These are phyloP conservation scores for Russula sp. DNA, from an alignment of 768 basidiomycete genomes.

Conservation along the genomic window DNA sequence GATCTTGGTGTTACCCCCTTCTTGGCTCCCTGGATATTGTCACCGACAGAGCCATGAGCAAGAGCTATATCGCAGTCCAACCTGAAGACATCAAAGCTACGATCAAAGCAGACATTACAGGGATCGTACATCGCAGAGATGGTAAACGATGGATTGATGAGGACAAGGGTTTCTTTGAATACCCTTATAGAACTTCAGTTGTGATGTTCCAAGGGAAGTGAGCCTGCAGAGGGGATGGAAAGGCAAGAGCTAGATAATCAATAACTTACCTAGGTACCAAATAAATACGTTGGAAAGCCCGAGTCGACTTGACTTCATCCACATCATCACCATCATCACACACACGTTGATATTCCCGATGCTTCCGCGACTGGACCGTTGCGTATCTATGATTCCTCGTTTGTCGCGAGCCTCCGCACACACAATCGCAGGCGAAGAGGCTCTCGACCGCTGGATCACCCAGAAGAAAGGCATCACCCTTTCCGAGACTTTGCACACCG, in stretches of 20 bases:
- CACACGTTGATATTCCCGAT: background rate
- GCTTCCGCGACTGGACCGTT: background rate
- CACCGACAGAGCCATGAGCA: conserved; percentile 65
- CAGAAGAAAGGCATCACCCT: conserved; percentile 40
- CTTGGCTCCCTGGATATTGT: conserved; percentile 47
- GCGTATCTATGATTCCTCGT: conserved; percentile 4
- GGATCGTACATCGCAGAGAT: conserved; percentile 51
- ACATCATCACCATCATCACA: no score
- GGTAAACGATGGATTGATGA: conserved; percentile 72
- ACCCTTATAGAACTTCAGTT: conserved; percentile 66
- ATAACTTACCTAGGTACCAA: background rate
- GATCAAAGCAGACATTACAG: conserved; percentile 44
- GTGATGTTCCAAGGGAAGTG: conserved; percentile 45
- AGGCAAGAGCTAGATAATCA: background rate
- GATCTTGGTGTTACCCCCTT: conserved; percentile 45
- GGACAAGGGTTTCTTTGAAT: conserved; percentile 64
- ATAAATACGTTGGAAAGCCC: no score
- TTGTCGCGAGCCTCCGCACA: conserved; percentile 11
- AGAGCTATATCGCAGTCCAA: conserved; percentile 75
- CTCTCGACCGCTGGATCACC: conserved; percentile 48
- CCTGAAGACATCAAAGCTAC: conserved; percentile 48
- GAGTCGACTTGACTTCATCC: no score
- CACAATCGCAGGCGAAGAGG: conserved; percentile 7
- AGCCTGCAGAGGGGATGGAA: background rate
- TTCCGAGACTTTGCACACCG: conserved; percentile 43